Evolutionary conservation across 2,329 filamentous ascomycete genomes (phyloP).

Genomic region (Arthrocladium fulminans): DNA sequence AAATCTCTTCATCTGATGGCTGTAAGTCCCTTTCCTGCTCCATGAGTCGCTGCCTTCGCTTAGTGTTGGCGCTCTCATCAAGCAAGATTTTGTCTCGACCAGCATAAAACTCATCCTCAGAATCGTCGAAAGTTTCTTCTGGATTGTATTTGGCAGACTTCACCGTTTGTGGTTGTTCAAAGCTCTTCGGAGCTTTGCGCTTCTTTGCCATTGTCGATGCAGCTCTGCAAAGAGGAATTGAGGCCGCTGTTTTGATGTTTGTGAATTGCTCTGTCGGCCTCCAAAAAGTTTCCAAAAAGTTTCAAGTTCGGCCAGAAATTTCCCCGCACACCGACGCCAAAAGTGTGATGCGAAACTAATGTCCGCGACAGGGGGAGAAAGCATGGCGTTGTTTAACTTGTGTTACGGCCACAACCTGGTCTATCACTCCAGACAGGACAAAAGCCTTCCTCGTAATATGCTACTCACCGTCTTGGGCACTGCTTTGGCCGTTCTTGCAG

Average conservation of each 20-base stretch:
- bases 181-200: constrained; percentile 57
- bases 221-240: constrained; percentile 10
- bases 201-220: constrained; percentile 46
- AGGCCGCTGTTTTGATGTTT: not conserved
- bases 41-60: constrained; percentile 61
- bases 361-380: not conserved
- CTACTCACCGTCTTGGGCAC: constrained; percentile 21
- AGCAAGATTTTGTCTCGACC: constrained; percentile 79
- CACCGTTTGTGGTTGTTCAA: constrained; percentile 10
- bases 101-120: constrained; percentile 86
- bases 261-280: not conserved
- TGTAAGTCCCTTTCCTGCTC: constrained; percentile 52
- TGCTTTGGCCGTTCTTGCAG: constrained; percentile 16
- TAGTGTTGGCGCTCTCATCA: constrained; percentile 69
- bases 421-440: too few relatives aligned
- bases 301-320: not conserved
- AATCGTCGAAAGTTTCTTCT: constrained; percentile 75
- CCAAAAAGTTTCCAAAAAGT: not conserved
- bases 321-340: not conserved
- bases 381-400: too few relatives aligned
- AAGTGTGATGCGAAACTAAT: not conserved
- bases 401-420: not conserved
- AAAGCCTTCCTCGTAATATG: not conserved
- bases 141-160: constrained; percentile 25
- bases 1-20: constrained; percentile 54